Evolutionary conservation across 2,329 filamentous ascomycete species (phyloP), one percentile per base, ranked within the genome.

Genomic region (Paecilomyces niveus): DNA sequence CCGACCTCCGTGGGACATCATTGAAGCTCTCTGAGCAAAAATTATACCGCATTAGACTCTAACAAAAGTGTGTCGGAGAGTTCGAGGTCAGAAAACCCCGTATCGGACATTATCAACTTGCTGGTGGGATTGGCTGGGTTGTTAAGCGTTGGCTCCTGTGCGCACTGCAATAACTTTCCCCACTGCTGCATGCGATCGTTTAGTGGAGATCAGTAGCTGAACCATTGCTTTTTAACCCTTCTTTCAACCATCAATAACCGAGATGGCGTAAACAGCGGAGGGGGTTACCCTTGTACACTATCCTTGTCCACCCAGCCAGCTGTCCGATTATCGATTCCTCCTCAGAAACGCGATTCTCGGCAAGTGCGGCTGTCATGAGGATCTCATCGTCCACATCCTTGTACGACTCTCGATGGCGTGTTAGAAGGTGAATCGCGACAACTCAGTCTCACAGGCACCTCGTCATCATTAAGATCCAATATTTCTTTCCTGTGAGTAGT

Each of bases 331-430:
- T 26, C 21, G 11, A 26, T 26, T n/a, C 22, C 51, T 26, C 51
- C 10, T 35, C 56, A 57, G 51, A 58, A 54, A 57, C 50, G 58
- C 35, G 59, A 56, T 60, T 58, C 54, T 58, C 53, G 59, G 31
- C 18, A 45, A 45, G 8, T 45, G 39, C 39, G 39, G 39, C 39
- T 45, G 18, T 45, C 39, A 45, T 45, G 39, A 45, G 39, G 39
- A n/a, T 45, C 32, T 33, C 39, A n/a, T 45, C 39, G 15, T 45
- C 39, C 32, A 5, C 39, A 45, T 45, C 15, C n/a, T 29, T 18
- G 39, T 18, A 18, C n/a, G n/a, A 45, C 15, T 18, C 39, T n/a
- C n/a, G 15, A 45, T 6, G 39, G 39, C 18, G n/a, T 45, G 39
- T 45, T 45, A n/a, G 3, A 45, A n/a, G 10, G n/a, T 45, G 18